These are phyloP conservation scores for Cytospora chrysosperma DNA, from an alignment of 2,329 filamentous ascomycete genomes.

Conservation along the genomic window DNA sequence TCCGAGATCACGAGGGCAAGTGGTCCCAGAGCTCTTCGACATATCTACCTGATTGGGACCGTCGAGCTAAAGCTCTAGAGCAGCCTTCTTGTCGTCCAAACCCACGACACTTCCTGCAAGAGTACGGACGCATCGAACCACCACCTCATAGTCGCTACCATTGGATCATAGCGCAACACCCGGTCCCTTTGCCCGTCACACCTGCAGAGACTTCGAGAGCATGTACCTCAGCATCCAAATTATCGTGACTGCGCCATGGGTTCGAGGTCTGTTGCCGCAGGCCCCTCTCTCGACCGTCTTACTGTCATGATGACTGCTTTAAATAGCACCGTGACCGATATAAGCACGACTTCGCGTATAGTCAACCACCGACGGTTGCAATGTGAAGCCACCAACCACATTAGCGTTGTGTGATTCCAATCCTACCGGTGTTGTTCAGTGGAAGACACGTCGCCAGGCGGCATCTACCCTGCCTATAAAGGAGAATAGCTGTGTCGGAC, in stretches of 20 bases:
- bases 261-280: background rate
- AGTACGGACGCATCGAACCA: background rate
- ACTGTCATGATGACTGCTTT: background rate
- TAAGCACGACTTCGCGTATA: background rate
- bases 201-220: background rate
- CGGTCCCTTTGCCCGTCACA: background rate
- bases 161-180: background rate
- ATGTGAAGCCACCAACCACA: background rate
- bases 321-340: background rate
- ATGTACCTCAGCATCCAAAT: constrained; percentile 2
- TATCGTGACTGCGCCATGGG: background rate
- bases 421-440: background rate
- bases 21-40: background rate
- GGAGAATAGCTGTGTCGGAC: background rate
- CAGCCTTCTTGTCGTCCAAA: background rate
- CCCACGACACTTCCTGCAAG: background rate
- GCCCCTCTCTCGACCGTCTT: background rate
- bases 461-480: background rate
- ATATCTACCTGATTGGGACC: too few species aligned
- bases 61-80: background rate
- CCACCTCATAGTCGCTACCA: background rate
- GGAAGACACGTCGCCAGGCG: background rate
- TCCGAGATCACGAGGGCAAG: background rate
- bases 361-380: background rate
- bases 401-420: background rate